Base-by-base conservation (phyloP, 179 eudicot species). In the Amaranthus tricolor region DNA sequence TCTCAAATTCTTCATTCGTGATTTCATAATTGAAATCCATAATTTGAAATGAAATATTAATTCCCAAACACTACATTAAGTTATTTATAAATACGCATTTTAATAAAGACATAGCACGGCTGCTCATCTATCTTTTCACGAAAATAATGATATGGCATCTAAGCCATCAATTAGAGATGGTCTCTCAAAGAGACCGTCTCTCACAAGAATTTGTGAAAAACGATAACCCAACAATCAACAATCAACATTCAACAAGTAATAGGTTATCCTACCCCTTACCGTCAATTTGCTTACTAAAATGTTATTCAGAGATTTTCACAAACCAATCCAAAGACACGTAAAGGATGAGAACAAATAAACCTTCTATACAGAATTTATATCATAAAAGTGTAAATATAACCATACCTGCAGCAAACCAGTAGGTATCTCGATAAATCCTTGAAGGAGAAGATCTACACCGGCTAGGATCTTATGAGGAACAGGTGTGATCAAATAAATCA, bases 341-440 rank as follows among this genome's bases (percentile, higher is more conserved):
- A 71, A 44, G 63, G 17, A 54, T 1, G 11, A 49, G 20, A 19
- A 9, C 14, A 58, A 31, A 53, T 69, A 8, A 1, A 15, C n/a
- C 44, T 3, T 10, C 65, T 24, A 24, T 8, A 7, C 9, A 58
- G 62, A 24, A 43, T 7, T 12, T 9, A 62, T 31, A 40, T 14
- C 49, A 24, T 47, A 9, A 4, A 65, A 45, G 14, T 3, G 59
- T 61, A 79, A 47, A 19, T 21, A 31, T 16, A 14, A 43, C 17
- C 21, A 24, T 86, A 91, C 96, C 98, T 93, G 97, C 79, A 91
- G 76, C 78, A 93, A 83, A 77, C 86, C 75, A 79, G 81, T 81
- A 55, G 98, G 98, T 65, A 94, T 83, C 78, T 88, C 88, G 70
- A 93, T 86, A 70, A 80, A 87, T 51, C 98, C 98, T 81, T 90